A percentile compares a stretch with the other conserved stretches of the same genome.
phyloP scores from a whole-genome alignment of 345 rosid genomes.

The Barbarea vulgaris region DNA sequence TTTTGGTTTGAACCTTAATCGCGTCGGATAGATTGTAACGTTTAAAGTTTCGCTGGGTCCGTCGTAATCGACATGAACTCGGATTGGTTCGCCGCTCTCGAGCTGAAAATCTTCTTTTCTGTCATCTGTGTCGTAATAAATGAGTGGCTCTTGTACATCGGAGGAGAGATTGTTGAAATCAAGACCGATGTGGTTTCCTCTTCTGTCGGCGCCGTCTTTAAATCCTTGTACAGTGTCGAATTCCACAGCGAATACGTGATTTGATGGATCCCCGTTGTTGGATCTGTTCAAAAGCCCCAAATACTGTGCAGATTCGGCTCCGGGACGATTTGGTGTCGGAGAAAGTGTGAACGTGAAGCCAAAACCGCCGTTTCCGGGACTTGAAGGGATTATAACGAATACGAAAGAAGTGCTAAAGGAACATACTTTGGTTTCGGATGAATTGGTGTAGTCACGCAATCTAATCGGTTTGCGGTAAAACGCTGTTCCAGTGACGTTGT shows the following conservation, averaged over 20 bases:
- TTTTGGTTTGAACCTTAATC: conserved; percentile 31
- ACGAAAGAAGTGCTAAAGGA: conserved; percentile 61
- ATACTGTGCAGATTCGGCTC: conserved; percentile 46
- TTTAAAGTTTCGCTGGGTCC: conserved; percentile 32
- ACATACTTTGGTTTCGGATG: conserved; percentile 19
- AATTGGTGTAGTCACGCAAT: conserved; percentile 1
- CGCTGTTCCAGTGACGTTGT: conserved; percentile 35
- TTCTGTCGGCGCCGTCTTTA: conserved; percentile 20
- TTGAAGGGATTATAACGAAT: conserved; percentile 45
- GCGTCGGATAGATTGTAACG: conserved; percentile 55
- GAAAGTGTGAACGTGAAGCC: conserved; percentile 61
- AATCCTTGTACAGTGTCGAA: conserved; percentile 66
- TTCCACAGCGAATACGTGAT: conserved; percentile 63
- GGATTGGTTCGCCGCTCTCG: conserved; percentile 54
- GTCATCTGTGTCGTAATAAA: conserved; percentile 13
- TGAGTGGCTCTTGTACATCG: not conserved
- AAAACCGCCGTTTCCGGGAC: conserved; percentile 47
- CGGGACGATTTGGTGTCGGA: conserved; percentile 47
- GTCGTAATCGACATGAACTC: conserved; percentile 69
- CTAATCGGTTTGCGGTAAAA: conserved; percentile 34
- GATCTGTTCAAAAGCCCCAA: conserved; percentile 54
- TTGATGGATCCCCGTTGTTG: conserved; percentile 19
- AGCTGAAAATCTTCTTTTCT: conserved; percentile 26
- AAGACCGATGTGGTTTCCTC: conserved; percentile 62
- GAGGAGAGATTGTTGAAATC: conserved; percentile 59